These are phyloP conservation scores for Cladophialophora immunda DNA, from an alignment of 2,329 filamentous ascomycete species.

Conservation along the genomic window DNA sequence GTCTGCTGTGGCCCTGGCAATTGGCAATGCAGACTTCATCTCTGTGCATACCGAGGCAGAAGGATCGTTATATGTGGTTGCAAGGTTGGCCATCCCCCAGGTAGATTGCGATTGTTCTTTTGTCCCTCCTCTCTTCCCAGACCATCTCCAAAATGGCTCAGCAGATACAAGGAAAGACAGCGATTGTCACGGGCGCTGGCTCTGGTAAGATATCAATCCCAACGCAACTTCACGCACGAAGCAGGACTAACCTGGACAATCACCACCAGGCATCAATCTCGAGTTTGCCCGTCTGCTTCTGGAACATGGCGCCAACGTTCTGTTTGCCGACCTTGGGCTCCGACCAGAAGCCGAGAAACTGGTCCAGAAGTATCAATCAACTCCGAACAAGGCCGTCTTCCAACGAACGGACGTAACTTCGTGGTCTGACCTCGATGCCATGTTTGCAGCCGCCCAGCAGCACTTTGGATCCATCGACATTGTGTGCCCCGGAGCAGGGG, in stretches of 20 bases:
- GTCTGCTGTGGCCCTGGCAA: neutral
- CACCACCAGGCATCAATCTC: conserved; percentile 54
- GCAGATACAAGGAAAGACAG: conserved; percentile 45
- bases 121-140: neutral
- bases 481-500: conserved; percentile 57
- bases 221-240: neutral
- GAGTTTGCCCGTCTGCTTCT: conserved; percentile 54
- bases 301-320: conserved; percentile 56
- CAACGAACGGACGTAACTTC: conserved; percentile 58
- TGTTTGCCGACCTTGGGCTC: conserved; percentile 56
- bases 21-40: neutral
- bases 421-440: conserved; percentile 59
- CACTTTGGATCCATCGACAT: conserved; percentile 59
- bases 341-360: conserved; percentile 55
- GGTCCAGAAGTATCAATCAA: conserved; percentile 48
- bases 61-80: neutral
- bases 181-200: conserved; percentile 64
- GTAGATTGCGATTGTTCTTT: conserved; percentile 3
- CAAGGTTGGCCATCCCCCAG: neutral
- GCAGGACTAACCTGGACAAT: conserved; percentile 5
- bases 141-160: conserved; percentile 33
- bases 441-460: conserved; percentile 59
- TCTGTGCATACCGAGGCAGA: neutral
- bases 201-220: conserved; percentile 52
- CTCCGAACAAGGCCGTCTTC: conserved; percentile 51